Percentiles rank a stretch among this genome's conserved stretches.
Evolutionary conservation across 139 green algal species (phyloP).

Genomic region (Chlorella sp.): DNA sequence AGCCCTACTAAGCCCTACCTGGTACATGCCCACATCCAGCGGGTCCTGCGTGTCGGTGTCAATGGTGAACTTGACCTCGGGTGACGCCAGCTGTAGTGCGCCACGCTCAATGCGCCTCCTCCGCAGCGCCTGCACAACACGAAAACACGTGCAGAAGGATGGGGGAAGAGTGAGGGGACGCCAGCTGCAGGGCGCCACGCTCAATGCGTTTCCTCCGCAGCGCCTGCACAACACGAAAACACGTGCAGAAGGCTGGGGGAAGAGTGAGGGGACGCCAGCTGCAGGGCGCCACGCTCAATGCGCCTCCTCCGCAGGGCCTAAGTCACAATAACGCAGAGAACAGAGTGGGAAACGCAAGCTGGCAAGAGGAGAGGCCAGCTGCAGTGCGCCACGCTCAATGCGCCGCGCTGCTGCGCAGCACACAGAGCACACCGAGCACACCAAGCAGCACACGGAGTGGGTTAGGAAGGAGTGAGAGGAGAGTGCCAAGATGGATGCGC

Average conservation of each 20-base stretch:
- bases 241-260: neutral
- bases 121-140: slow-evolving; percentile 48
- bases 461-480: too few relatives aligned
- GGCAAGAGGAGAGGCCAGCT: slow-evolving; percentile 90
- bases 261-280: too few relatives aligned
- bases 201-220: slow-evolving; percentile 55
- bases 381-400: slow-evolving; percentile 72
- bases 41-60: slow-evolving; percentile 89
- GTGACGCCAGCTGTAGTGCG: slow-evolving; percentile 85
- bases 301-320: neutral
- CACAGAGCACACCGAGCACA: slow-evolving; percentile 29
- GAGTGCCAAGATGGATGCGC: too few relatives aligned
- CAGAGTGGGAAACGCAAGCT: too few relatives aligned
- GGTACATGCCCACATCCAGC: slow-evolving; percentile 92
- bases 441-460: too few relatives aligned
- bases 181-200: neutral
- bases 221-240: slow-evolving; percentile 27
- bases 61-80: slow-evolving; percentile 94
- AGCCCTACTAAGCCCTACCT: too few relatives aligned
- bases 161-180: neutral
- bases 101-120: slow-evolving; percentile 57
- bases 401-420: slow-evolving; percentile 56
- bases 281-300: neutral
- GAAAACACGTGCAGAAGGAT: neutral
- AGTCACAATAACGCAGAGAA: neutral